phyloP scores from a whole-genome alignment of 1,284 basidiomycete species.

The Anthracocystis panici-leucophaei region DNA sequence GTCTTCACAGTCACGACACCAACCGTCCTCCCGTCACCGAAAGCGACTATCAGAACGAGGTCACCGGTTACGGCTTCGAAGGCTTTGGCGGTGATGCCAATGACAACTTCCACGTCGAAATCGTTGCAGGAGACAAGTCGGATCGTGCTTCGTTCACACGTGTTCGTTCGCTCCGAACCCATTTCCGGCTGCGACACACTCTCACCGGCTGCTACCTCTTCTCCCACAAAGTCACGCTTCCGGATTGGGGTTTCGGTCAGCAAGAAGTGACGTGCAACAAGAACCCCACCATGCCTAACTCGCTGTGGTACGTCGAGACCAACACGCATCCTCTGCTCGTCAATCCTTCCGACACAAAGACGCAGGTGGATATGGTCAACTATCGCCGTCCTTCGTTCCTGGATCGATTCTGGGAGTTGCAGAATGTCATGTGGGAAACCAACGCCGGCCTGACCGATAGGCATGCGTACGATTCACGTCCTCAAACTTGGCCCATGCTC shows the following conservation, averaged over 20 bases:
- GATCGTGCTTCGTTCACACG: constrained; percentile 72
- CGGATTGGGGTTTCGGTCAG: constrained; percentile 97
- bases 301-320: constrained; percentile 95
- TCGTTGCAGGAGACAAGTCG: constrained; percentile 76
- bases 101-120: constrained; percentile 95
- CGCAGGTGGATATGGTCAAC: constrained; percentile 72
- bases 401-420: constrained; percentile 89
- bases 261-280: constrained; percentile 98
- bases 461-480: constrained; percentile 93
- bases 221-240: constrained; percentile 96
- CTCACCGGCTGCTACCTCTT: constrained; percentile 95
- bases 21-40: constrained; percentile 92
- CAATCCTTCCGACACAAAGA: constrained; percentile 22
- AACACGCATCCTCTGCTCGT: constrained; percentile 75
- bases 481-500: constrained; percentile 87
- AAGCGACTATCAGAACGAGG: constrained; percentile 99
- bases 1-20: constrained; percentile 92
- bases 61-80: constrained; percentile 90
- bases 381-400: constrained; percentile 88
- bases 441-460: constrained; percentile 94
- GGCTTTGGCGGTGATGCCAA: constrained; percentile 89
- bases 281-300: constrained; percentile 89
- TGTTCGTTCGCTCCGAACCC: constrained; percentile 82
- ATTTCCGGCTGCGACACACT: constrained; percentile 85
- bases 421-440: constrained; percentile 97